Conservation (phyloP, 306 rosid genomes). For the Begonia peltatifolia region DNA sequence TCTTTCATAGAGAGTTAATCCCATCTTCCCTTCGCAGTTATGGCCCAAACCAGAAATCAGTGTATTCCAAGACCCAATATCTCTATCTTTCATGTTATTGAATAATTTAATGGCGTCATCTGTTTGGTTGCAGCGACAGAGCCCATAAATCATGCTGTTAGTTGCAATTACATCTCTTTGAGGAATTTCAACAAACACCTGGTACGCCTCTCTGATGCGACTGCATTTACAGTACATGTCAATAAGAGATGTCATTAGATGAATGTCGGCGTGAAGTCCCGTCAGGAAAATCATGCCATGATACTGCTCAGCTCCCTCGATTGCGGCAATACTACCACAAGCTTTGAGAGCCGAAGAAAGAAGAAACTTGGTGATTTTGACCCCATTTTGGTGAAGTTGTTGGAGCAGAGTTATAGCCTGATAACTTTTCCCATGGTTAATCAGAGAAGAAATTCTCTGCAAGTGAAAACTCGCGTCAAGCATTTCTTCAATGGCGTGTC, state of each 20-base stretch:
- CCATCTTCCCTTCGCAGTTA: conserved; percentile 13
- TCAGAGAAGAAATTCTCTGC: conserved; percentile 4
- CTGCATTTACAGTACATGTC: conserved; percentile 16
- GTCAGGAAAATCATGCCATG: conserved; percentile 13
- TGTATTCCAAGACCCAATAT: conserved; percentile 23
- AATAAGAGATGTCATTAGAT: conserved; percentile 18
- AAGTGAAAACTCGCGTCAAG: neutral
- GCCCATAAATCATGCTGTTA: conserved; percentile 23
- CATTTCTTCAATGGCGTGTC: neutral
- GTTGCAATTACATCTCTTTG: conserved; percentile 13
- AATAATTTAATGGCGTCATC: conserved; percentile 13
- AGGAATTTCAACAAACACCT: conserved; percentile 21
- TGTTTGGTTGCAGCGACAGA: conserved; percentile 7
- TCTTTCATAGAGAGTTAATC: conserved; percentile 13
- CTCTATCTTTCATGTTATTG: conserved; percentile 8
- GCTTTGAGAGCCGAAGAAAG: conserved; percentile 16
- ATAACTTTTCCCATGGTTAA: conserved; percentile 9
- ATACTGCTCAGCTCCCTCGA: conserved; percentile 16
- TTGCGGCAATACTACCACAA: conserved; percentile 13
- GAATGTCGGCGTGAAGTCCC: conserved; percentile 10
- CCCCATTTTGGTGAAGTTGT: conserved; percentile 8
- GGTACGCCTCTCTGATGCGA: conserved; percentile 7
- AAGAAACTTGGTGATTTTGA: conserved; percentile 13
- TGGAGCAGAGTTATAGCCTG: conserved; percentile 11
- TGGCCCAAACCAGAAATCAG: conserved; percentile 15